A percentile compares a stretch with the other conserved stretches of the same genome.
Evolutionary conservation across 2,329 filamentous ascomycete species (phyloP).

Genomic region (Akanthomyces dipterigenus): DNA sequence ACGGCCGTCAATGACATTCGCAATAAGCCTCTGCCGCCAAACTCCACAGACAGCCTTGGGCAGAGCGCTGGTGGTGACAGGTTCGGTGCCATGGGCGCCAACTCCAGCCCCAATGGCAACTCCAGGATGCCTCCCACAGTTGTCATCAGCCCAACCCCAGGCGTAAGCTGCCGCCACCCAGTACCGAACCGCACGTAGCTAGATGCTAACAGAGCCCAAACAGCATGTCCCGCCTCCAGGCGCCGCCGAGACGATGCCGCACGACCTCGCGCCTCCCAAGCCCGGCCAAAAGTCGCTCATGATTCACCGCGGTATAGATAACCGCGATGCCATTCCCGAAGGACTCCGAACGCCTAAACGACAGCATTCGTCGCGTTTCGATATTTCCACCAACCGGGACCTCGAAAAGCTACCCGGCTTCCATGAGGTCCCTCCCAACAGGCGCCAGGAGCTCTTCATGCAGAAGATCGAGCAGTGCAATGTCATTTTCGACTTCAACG

Average conservation of each 20-base stretch:
- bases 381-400: constrained; percentile 94
- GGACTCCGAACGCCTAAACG: constrained; percentile 91
- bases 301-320: constrained; percentile 77
- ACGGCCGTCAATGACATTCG: constrained; percentile 79
- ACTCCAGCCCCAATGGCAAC: constrained; percentile 31
- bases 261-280: constrained; percentile 91
- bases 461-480: constrained; percentile 99
- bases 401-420: constrained; percentile 96
- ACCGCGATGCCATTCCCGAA: constrained; percentile 86
- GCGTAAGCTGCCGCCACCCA: constrained; percentile 48
- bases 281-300: constrained; percentile 82
- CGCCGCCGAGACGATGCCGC: constrained; percentile 94
- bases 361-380: constrained; percentile 95
- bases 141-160: constrained; percentile 88
- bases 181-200: neutral
- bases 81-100: constrained; percentile 30
- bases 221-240: constrained; percentile 90
- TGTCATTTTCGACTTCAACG: constrained; percentile 99
- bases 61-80: constrained; percentile 33
- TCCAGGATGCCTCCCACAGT: constrained; percentile 69
- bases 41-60: constrained; percentile 35
- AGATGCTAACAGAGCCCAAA: neutral
- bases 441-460: constrained; percentile 96
- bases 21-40: constrained; percentile 68
- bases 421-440: constrained; percentile 92